A percentile compares a stretch with the other conserved stretches of the same genome.
phyloP scores from a whole-genome alignment of 1,284 basidiomycete species.

The Veloboletus limbatus region DNA sequence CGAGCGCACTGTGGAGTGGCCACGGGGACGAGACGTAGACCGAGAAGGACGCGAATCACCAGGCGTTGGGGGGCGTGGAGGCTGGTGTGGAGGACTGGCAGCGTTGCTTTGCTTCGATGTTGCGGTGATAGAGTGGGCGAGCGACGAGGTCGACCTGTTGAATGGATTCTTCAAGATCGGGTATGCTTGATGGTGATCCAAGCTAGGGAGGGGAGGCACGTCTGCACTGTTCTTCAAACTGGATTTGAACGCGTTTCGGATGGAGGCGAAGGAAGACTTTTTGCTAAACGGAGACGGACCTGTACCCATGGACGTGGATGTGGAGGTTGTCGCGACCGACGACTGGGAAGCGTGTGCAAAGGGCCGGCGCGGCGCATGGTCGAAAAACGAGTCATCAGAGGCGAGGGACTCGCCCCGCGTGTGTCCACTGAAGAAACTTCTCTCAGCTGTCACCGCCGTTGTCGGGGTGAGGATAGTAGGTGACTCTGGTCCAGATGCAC shows the following conservation, averaged over 20 bases:
- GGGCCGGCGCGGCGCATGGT: conserved; percentile 51
- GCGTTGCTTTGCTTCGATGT: conserved; percentile 37
- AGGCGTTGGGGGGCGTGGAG: conserved; percentile 60
- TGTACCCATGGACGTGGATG: conserved; percentile 22
- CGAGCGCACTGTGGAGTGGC: conserved; percentile 60
- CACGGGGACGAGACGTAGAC: conserved; percentile 45
- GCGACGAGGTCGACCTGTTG: conserved; percentile 74
- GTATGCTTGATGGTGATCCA: conserved; percentile 60
- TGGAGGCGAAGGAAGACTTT: conserved; percentile 82
- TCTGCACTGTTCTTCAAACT: conserved; percentile 52
- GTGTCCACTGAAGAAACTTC: conserved; percentile 60
- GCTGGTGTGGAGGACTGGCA: conserved; percentile 40
- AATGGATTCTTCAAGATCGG: conserved; percentile 75
- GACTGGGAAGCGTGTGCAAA: conserved; percentile 68
- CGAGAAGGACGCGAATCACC: conserved; percentile 45
- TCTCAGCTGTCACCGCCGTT: conserved; percentile 52
- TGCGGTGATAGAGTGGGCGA: conserved; percentile 41
- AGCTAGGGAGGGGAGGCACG: conserved; percentile 61
- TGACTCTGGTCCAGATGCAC: conserved; percentile 57
- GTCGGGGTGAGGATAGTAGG: conserved; percentile 47
- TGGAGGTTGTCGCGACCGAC: conserved; percentile 54
- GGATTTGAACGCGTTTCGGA: conserved; percentile 86
- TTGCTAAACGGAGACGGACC: conserved; percentile 60
- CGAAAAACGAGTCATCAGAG: conserved; percentile 64
- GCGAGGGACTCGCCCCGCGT: conserved; percentile 71